Evolutionary conservation across 2,329 filamentous ascomycete species (phyloP).

Genomic region (Beauveria brongniartii): DNA sequence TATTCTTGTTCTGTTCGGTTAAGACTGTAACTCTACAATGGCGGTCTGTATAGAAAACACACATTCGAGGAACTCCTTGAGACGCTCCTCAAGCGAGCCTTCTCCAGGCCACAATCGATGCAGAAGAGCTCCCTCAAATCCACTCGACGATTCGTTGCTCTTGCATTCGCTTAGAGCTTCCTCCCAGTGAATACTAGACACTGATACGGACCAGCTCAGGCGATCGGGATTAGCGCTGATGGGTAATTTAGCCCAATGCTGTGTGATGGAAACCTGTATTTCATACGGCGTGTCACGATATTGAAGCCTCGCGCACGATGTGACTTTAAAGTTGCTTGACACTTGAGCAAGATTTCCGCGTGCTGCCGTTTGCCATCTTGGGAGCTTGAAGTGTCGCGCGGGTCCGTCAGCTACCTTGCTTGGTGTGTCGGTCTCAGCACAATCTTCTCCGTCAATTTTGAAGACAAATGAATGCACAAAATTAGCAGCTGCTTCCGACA

Average conservation of each 20-base stretch:
- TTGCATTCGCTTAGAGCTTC: slow-evolving; percentile 24
- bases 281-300: slow-evolving; percentile 24
- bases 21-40: neutral
- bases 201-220: slow-evolving; percentile 23
- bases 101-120: slow-evolving; percentile 26
- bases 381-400: neutral
- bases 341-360: slow-evolving; percentile 1
- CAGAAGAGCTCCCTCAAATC: slow-evolving; percentile 23
- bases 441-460: neutral
- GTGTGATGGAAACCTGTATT: slow-evolving; percentile 25
- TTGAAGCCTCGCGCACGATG: slow-evolving; percentile 21
- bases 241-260: slow-evolving; percentile 19
- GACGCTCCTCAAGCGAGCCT: slow-evolving; percentile 19
- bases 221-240: slow-evolving; percentile 14
- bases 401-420: neutral
- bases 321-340: slow-evolving; percentile 15
- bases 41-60: slow-evolving; percentile 16
- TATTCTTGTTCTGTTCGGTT: neutral
- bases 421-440: too few relatives aligned
- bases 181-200: slow-evolving; percentile 30
- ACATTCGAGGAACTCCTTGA: slow-evolving; percentile 23
- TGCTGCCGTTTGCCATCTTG: slow-evolving; percentile 4
- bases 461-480: neutral
- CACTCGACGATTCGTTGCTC: slow-evolving; percentile 18
- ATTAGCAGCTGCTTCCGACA: neutral